A percentile compares a stretch with the other conserved stretches of the same genome.
These are phyloP conservation scores for Apiospora aurea DNA, from an alignment of 2,329 filamentous ascomycete species.

Conservation along the genomic window DNA sequence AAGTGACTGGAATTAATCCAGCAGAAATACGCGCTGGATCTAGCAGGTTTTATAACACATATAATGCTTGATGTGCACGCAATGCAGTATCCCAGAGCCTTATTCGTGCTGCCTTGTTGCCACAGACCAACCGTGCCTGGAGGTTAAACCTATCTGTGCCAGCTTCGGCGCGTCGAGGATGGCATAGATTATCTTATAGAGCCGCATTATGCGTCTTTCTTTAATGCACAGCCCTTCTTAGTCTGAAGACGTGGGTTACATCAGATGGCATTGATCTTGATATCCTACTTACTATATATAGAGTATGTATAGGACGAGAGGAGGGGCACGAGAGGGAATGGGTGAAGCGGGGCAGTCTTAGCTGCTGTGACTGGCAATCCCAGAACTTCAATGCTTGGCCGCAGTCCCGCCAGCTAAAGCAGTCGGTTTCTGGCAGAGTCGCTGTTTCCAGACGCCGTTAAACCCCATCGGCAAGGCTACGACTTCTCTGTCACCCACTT, in stretches of 20 bases:
- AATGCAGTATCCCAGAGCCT: neutral
- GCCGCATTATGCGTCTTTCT: neutral
- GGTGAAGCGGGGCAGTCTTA: constrained; percentile 1
- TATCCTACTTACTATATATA: constrained; percentile 1
- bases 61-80: neutral
- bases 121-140: constrained; percentile 1
- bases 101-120: constrained; percentile 1
- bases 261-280: constrained; percentile 8
- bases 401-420: constrained; percentile 2
- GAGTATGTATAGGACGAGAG: neutral
- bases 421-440: constrained; percentile 1
- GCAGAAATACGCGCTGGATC: too few species aligned
- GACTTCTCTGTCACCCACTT: neutral
- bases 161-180: constrained; percentile 1
- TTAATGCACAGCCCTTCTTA: constrained; percentile 1
- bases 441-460: constrained; percentile 6
- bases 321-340: constrained; percentile 9
- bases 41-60: too few species aligned
- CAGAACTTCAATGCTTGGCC: constrained; percentile 10
- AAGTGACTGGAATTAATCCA: too few species aligned
- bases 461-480: constrained; percentile 4
- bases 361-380: constrained; percentile 3
- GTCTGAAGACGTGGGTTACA: neutral
- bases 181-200: neutral
- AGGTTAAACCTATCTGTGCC: constrained; percentile 3